phyloP scores from a whole-genome alignment of 495 filamentous ascomycete genomes.

The Immersiella caudata region DNA sequence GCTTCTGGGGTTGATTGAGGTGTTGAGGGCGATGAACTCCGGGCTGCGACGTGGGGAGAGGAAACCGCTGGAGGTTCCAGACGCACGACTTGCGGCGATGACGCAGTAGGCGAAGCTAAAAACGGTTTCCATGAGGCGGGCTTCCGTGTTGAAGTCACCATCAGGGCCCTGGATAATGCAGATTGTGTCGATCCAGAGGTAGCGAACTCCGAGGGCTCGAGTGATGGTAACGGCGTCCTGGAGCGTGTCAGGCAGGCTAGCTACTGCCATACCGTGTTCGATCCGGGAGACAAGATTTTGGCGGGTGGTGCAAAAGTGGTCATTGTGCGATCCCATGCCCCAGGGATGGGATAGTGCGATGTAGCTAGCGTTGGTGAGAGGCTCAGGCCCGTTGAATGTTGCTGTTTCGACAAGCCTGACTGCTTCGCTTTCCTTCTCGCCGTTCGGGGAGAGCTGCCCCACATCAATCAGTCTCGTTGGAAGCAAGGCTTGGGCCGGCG shows the following conservation, averaged over 20 bases:
- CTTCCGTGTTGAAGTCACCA: slow-evolving; percentile 22
- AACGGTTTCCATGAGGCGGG: slow-evolving; percentile 38
- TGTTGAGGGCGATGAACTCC: slow-evolving; percentile 3
- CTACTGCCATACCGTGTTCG: background rate
- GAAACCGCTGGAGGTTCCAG: slow-evolving; percentile 1
- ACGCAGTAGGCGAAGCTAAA: slow-evolving; percentile 38
- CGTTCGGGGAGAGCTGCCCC: too few relatives aligned
- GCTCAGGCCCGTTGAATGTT: too few relatives aligned
- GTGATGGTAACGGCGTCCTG: slow-evolving; percentile 10
- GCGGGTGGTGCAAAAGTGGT: background rate
- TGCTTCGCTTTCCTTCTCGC: too few relatives aligned
- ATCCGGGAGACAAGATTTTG: background rate
- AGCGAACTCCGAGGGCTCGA: background rate
- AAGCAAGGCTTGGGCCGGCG: too few relatives aligned
- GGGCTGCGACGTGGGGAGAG: slow-evolving; percentile 13
- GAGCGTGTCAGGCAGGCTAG: background rate
- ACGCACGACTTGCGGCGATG: slow-evolving; percentile 36
- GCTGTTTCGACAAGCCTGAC: too few relatives aligned
- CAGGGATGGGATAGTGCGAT: slow-evolving; percentile 7
- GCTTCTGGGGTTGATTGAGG: background rate
- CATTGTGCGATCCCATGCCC: background rate
- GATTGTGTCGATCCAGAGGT: slow-evolving; percentile 11
- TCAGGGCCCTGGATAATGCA: slow-evolving; percentile 8
- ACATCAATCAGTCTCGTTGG: too few relatives aligned
- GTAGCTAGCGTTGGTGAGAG: background rate